A percentile compares a stretch with the other conserved stretches of the same genome.
Evolutionary conservation across 129 eudicot species (phyloP).

Genomic region (Ambrosia trifida): DNA sequence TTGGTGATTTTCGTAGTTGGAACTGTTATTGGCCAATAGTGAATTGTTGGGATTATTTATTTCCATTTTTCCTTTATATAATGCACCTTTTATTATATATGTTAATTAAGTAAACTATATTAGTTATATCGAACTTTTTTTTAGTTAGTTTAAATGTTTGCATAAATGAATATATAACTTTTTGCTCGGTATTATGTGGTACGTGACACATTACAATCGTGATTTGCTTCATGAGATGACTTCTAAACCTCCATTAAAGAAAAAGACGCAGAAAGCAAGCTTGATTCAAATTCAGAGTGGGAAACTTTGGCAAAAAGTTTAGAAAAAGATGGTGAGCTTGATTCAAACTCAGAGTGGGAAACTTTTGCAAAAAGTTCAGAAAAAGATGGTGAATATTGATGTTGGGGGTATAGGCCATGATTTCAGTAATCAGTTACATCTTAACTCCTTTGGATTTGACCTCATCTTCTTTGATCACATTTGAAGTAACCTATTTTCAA

Average conservation of each 20-base stretch:
- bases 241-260: neutral
- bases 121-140: too few relatives aligned
- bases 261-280: neutral
- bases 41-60: too few relatives aligned
- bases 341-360: neutral
- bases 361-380: neutral
- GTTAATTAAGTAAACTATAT: too few relatives aligned
- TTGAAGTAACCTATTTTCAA: neutral
- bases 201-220: neutral
- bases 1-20: too few relatives aligned
- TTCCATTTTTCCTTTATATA: too few relatives aligned
- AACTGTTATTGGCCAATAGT: too few relatives aligned
- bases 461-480: neutral
- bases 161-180: neutral
- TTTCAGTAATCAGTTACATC: neutral
- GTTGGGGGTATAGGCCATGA: neutral
- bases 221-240: neutral
- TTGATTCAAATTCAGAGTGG: neutral
- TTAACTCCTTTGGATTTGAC: conserved; percentile 5
- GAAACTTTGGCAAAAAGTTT: neutral
- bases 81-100: too few relatives aligned
- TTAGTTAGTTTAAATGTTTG: too few relatives aligned
- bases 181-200: neutral
- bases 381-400: neutral
- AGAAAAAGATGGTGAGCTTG: neutral